Evolutionary conservation across 208 protist species (phyloP), one percentile per base, ranked within the genome.

Genomic region (Porcisia hertigi): DNA sequence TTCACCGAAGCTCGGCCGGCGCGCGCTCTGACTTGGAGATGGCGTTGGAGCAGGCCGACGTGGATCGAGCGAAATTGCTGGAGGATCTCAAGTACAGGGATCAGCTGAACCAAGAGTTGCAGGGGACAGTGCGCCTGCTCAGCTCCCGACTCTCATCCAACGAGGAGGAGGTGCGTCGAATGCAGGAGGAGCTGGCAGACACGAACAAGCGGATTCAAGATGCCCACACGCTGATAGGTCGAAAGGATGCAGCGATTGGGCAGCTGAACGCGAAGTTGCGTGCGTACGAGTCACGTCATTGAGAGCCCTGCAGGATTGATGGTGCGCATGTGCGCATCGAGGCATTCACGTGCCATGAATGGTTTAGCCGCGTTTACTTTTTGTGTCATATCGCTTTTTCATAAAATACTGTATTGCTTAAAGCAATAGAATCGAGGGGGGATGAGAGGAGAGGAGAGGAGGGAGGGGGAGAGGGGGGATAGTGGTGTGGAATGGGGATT

Each of bases 111-210:
- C 85, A 84, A 58, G 91, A 97, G 77, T 73, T 97, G 69, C 91
- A 97, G 72, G 89, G 93, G 39, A 97, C 93, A 3, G 88, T 95
- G 73, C 82, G 88, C 18, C 81, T 97, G 43, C 88, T 97, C n/a
- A 86, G 88, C 62, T 81, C 89, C 11, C 88, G 90, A 30, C 81
- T 97, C 52, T 69, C 80, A 49, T 73, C 89, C n/a, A 82, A 89
- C 71, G 93, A 97, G 63, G 89, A 95, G 54, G 93, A 97, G 58
- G 75, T 81, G 34, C 81, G 85, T 58, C 86, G 86, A n/a, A 52
- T 93, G 59, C 88, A 95, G 63, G 89, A 94, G 62, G 91, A 97
- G 84, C 69, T 95, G 8, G 77, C 79, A 7, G 91, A 94, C n/a
- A 77, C 80, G 3, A 89, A 82, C 57, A 85, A 72, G n/a, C 89